Conservation (phyloP, 805 yeast species). For the Starmera pachycereana region DNA sequence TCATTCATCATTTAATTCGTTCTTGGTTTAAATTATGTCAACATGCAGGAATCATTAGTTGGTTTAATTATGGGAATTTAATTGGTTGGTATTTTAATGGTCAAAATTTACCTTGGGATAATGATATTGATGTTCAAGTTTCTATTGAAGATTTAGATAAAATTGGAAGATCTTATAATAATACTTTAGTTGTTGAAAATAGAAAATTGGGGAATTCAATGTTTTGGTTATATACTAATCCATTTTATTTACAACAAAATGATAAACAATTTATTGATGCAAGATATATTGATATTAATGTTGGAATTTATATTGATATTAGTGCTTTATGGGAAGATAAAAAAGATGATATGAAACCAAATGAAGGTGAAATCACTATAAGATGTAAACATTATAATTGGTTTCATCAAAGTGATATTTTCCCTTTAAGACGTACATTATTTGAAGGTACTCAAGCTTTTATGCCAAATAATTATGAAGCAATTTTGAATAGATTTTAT, state of each 20-base stretch:
- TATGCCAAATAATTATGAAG: constrained; percentile 28
- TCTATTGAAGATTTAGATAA: constrained; percentile 33
- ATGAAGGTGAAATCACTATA: constrained; percentile 5
- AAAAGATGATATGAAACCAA: constrained; percentile 8
- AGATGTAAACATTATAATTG: constrained; percentile 16
- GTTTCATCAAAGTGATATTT: constrained; percentile 21
- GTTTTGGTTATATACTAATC: constrained; percentile 24
- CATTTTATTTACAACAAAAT: constrained; percentile 24
- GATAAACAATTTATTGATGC: constrained; percentile 34
- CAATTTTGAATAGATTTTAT: constrained; percentile 28
- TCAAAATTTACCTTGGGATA: constrained; percentile 49
- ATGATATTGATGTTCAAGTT: constrained; percentile 52
- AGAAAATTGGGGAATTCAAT: constrained; percentile 22
- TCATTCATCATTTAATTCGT: constrained; percentile 37
- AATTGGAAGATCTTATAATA: constrained; percentile 38
- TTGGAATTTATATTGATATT: constrained; percentile 40
- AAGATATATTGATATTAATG: constrained; percentile 36
- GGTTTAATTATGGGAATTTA: constrained; percentile 58
- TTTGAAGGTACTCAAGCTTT: constrained; percentile 36
- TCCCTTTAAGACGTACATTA: constrained; percentile 29
- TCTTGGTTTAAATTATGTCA: constrained; percentile 44
- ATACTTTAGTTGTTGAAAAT: constrained; percentile 36
- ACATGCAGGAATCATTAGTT: constrained; percentile 34
- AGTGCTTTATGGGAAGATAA: constrained; percentile 26
- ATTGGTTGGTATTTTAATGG: constrained; percentile 58